Percentiles rank a stretch among this genome's conserved stretches.
Evolutionary conservation across 2,329 filamentous ascomycete species (phyloP).

Genomic region (Penicillium sp.): DNA sequence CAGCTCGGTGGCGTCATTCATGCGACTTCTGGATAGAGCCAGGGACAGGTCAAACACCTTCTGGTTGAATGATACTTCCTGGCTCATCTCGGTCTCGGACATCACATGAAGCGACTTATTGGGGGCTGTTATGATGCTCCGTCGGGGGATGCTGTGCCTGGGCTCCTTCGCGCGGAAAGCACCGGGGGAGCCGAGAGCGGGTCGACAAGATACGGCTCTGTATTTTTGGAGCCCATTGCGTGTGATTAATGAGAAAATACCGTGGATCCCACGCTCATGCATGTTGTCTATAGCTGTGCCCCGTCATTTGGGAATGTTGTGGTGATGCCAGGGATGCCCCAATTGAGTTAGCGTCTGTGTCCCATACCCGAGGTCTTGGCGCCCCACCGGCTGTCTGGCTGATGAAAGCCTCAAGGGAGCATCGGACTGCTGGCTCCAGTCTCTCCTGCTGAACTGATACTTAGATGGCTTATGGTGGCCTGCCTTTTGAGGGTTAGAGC

Average conservation of each 20-base stretch:
- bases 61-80: conserved; percentile 1
- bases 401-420: too few relatives aligned
- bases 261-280: not conserved
- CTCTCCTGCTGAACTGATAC: too few relatives aligned
- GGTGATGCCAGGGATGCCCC: not conserved
- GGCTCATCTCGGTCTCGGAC: conserved; percentile 1
- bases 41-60: conserved; percentile 5
- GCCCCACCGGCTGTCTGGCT: too few relatives aligned
- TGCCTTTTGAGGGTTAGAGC: too few relatives aligned
- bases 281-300: not conserved
- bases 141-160: not conserved
- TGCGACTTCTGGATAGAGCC: conserved; percentile 2
- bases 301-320: not conserved
- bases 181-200: not conserved
- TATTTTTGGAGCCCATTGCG: not conserved
- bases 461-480: too few relatives aligned
- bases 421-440: too few relatives aligned
- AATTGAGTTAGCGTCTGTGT: not conserved
- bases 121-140: conserved; percentile 1
- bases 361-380: not conserved
- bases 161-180: not conserved
- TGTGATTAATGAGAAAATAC: not conserved
- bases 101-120: conserved; percentile 6
- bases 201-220: not conserved
- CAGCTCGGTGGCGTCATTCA: conserved; percentile 7